Conservation (phyloP, 208 protist genomes). For the Vickermania ingenoplastis region DNA sequence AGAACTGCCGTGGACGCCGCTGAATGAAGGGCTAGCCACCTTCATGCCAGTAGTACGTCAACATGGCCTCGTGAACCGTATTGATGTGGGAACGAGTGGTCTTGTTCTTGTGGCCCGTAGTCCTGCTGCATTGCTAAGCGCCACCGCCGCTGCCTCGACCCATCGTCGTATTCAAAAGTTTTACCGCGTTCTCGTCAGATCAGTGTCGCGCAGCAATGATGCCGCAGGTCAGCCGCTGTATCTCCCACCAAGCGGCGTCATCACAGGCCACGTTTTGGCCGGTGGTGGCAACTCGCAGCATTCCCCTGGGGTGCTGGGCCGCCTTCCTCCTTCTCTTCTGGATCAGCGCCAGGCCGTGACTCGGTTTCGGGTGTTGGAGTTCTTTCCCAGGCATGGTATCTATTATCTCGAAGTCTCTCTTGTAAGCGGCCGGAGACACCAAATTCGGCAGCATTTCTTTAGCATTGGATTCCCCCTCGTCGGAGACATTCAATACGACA, state of each 20-base stretch:
- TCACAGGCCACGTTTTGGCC: slow-evolving; percentile 25
- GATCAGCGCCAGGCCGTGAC: slow-evolving; percentile 47
- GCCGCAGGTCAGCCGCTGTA: slow-evolving; percentile 21
- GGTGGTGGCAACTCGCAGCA: slow-evolving; percentile 10
- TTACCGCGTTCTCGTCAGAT: slow-evolving; percentile 53
- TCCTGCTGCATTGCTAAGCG: slow-evolving; percentile 14
- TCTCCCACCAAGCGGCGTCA: slow-evolving; percentile 18
- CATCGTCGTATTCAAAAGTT: slow-evolving; percentile 35
- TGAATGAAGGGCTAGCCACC: background rate
- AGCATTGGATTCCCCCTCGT: slow-evolving; percentile 50
- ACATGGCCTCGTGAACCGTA: slow-evolving; percentile 75
- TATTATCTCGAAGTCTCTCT: slow-evolving; percentile 57
- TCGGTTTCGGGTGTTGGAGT: slow-evolving; percentile 48
- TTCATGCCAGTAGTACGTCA: slow-evolving; percentile 36
- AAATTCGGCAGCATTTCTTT: slow-evolving; percentile 81
- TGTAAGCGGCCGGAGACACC: slow-evolving; percentile 53
- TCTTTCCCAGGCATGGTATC: slow-evolving; percentile 38
- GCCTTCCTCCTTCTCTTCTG: background rate
- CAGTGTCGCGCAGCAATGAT: slow-evolving; percentile 18
- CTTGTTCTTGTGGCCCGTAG: slow-evolving; percentile 39
- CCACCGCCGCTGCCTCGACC: slow-evolving; percentile 22
- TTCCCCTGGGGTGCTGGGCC: background rate
- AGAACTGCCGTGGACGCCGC: slow-evolving; percentile 28
- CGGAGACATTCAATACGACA: slow-evolving; percentile 52
- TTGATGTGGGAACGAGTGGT: slow-evolving; percentile 74